Conservation (phyloP, 2,329 filamentous ascomycete species). For the Aspergillus niger region DNA sequence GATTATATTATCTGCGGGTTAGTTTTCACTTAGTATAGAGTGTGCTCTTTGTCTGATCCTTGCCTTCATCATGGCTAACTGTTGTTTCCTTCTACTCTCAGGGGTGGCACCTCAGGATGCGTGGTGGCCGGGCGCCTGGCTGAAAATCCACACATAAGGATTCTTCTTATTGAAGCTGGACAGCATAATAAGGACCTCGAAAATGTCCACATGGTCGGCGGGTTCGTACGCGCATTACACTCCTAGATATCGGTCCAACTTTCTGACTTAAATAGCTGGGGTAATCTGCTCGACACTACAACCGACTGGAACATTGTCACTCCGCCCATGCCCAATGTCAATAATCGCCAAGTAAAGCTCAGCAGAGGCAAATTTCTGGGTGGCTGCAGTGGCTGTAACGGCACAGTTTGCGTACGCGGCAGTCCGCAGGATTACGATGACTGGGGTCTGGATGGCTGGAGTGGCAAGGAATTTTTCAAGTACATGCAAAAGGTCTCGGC, state of each 20-base stretch:
- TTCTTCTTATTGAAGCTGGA: constrained; percentile 53
- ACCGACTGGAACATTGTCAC: constrained; percentile 51
- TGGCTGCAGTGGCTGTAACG: constrained; percentile 48
- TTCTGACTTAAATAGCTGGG: constrained; percentile 35
- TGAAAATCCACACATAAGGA: constrained; percentile 44
- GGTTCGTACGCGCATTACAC: constrained; percentile 24
- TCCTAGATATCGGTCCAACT: too few relatives aligned
- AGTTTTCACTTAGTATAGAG: not conserved
- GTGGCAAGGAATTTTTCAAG: constrained; percentile 58
- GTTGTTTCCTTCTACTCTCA: constrained; percentile 14
- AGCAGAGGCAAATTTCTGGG: constrained; percentile 48
- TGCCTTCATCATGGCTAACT: not conserved
- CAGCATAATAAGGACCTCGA: constrained; percentile 48
- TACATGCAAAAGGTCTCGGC: constrained; percentile 56
- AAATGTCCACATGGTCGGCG: constrained; percentile 50
- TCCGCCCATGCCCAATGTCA: constrained; percentile 41
- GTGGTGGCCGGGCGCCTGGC: constrained; percentile 53
- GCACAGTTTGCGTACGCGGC: constrained; percentile 48
- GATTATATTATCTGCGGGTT: constrained; percentile 38
- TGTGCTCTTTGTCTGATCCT: not conserved
- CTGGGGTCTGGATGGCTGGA: constrained; percentile 58
- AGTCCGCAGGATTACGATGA: constrained; percentile 55
- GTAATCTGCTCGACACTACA: constrained; percentile 46
- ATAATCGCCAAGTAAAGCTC: constrained; percentile 46
- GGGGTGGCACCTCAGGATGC: constrained; percentile 53